Evolutionary conservation across 495 filamentous ascomycete genomes (phyloP).

Genomic region (Extremus antarcticus): DNA sequence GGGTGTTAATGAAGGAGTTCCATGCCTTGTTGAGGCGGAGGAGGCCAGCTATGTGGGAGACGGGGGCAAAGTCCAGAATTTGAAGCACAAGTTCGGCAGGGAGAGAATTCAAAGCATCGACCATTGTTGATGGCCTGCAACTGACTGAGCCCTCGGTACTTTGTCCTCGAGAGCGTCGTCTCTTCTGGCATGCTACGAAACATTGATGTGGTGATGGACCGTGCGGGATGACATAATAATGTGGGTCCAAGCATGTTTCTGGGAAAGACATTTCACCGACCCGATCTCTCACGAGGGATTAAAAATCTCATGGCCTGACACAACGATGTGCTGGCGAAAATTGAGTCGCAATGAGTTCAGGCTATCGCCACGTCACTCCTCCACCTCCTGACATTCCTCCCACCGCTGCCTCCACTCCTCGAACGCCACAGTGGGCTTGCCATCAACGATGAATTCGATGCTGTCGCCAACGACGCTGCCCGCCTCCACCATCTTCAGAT

Average conservation of each 20-base stretch:
- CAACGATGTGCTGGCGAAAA: too few species aligned
- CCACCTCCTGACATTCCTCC: neutral
- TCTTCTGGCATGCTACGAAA: too few species aligned
- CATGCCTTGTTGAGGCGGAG: constrained; percentile 6
- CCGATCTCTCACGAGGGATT: too few species aligned
- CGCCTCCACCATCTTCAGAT: constrained; percentile 5
- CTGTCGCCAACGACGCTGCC: constrained; percentile 5
- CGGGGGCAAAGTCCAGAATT: constrained; percentile 9
- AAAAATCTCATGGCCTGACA: too few species aligned
- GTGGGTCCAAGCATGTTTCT: too few species aligned
- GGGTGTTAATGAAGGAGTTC: constrained; percentile 17
- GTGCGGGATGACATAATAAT: too few species aligned
- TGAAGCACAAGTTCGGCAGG: constrained; percentile 16
- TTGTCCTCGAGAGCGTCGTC: neutral
- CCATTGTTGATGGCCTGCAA: neutral
- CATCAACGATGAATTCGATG: constrained; percentile 9
- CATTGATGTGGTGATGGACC: too few species aligned
- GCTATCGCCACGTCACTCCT: too few species aligned
- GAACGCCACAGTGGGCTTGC: constrained; percentile 6
- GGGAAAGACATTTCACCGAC: too few species aligned
- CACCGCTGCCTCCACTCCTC: neutral
- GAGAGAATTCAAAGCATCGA: constrained; percentile 2
- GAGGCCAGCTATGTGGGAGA: constrained; percentile 4
- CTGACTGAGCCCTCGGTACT: neutral
- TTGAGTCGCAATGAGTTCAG: too few species aligned